A percentile compares a stretch with the other conserved stretches of the same genome.
phyloP scores from a whole-genome alignment of 2,329 filamentous ascomycete genomes.

The Aspergillus floridensis region DNA sequence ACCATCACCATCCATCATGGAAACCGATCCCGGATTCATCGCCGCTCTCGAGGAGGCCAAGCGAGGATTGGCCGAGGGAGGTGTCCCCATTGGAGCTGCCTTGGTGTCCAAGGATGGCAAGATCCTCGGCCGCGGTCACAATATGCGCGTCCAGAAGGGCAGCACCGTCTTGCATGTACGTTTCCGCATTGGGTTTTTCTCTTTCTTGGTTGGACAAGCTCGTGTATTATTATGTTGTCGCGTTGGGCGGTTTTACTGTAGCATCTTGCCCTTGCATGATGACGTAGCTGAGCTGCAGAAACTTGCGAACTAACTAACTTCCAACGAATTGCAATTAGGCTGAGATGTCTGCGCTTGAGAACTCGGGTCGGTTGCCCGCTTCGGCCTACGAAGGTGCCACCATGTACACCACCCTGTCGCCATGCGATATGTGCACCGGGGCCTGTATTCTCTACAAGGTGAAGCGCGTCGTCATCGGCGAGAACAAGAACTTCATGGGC shows the following conservation, averaged over 20 bases:
- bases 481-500: slow-evolving; percentile 72
- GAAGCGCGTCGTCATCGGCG: slow-evolving; percentile 70
- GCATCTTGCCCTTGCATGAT: no score
- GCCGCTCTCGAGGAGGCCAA: slow-evolving; percentile 58
- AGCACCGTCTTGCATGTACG: slow-evolving; percentile 69
- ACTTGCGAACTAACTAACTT: not conserved
- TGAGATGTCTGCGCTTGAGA: slow-evolving; percentile 73
- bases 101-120: slow-evolving; percentile 68
- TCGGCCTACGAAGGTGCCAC: slow-evolving; percentile 67
- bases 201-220: not conserved
- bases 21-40: slow-evolving; percentile 53
- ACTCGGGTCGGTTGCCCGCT: slow-evolving; percentile 69
- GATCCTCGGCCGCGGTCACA: slow-evolving; percentile 70
- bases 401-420: slow-evolving; percentile 80
- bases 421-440: slow-evolving; percentile 79
- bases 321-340: slow-evolving; percentile 49
- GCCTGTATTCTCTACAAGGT: slow-evolving; percentile 75
- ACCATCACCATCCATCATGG: slow-evolving; percentile 24
- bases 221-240: no score
- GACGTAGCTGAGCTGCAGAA: no score
- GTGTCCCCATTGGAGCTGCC: slow-evolving; percentile 58
- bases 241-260: no score
- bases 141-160: slow-evolving; percentile 70
- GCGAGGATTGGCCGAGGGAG: slow-evolving; percentile 55
- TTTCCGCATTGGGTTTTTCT: slow-evolving; percentile 11